A percentile compares a stretch with the other conserved stretches of the same genome.
Evolutionary conservation across 73 alveolate species (phyloP).

Genomic region (Symbiodinium natans): DNA sequence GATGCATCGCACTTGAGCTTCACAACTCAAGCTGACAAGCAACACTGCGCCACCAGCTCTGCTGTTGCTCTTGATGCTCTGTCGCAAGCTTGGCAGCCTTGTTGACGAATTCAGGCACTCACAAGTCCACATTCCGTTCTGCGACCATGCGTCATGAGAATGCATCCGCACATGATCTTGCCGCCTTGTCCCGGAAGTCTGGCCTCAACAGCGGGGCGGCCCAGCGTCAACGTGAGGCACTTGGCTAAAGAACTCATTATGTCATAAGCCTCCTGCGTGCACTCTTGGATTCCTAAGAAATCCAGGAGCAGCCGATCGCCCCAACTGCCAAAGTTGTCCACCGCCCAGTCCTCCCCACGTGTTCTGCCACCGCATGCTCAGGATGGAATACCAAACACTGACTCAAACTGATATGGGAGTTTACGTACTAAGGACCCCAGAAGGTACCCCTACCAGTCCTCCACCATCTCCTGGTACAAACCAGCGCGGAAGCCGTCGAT

Average conservation of each 20-base stretch:
- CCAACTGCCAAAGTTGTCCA: slow-evolving; percentile 45
- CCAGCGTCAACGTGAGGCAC: not conserved
- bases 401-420: not conserved
- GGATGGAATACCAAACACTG: too few species aligned
- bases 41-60: not conserved
- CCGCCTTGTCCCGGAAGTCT: too few species aligned
- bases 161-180: too few species aligned
- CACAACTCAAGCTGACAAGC: too few species aligned
- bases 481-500: not conserved
- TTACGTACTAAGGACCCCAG: not conserved
- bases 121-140: too few species aligned
- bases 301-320: slow-evolving; percentile 50
- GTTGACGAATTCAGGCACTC: not conserved
- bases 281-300: slow-evolving; percentile 1
- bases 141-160: too few species aligned
- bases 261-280: not conserved
- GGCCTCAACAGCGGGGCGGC: too few species aligned
- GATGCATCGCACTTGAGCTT: too few species aligned
- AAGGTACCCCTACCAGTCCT: not conserved
- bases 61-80: not conserved
- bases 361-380: too few species aligned
- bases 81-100: not conserved
- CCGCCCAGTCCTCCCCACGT: slow-evolving; percentile 7
- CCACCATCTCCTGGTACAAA: slow-evolving; percentile 20
- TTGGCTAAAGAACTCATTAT: too few species aligned